Conservation (phyloP, 345 rosid species). For the Tarenaya hassleriana region DNA sequence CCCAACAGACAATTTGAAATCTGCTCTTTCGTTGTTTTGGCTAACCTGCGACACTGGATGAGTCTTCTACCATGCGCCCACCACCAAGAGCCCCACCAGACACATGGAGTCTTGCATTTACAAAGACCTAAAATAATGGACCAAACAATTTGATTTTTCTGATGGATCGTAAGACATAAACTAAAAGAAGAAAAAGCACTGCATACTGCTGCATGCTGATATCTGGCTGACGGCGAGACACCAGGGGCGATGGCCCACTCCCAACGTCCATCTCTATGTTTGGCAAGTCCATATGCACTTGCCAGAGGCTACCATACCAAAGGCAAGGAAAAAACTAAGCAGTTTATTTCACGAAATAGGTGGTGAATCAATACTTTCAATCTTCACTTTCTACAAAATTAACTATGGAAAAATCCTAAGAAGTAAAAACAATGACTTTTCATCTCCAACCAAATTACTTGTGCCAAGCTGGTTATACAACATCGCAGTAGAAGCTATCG, state of each 20-base stretch:
- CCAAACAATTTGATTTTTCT: slow-evolving; percentile 15
- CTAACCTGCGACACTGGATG: slow-evolving; percentile 88
- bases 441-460: slow-evolving; percentile 8
- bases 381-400: slow-evolving; percentile 4
- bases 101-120: slow-evolving; percentile 90
- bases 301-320: slow-evolving; percentile 61
- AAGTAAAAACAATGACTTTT: slow-evolving; percentile 8
- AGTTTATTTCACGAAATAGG: slow-evolving; percentile 10
- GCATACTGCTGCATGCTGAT: slow-evolving; percentile 94
- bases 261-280: slow-evolving; percentile 98
- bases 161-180: slow-evolving; percentile 12
- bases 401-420: background rate
- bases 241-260: slow-evolving; percentile 99
- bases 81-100: slow-evolving; percentile 99
- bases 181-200: slow-evolving; percentile 12
- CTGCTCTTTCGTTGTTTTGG: slow-evolving; percentile 10
- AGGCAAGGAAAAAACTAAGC: slow-evolving; percentile 1
- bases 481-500: slow-evolving; percentile 3
- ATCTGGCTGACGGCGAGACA: slow-evolving; percentile 92
- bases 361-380: slow-evolving; percentile 18
- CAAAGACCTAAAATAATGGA: slow-evolving; percentile 60
- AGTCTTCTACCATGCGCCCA: slow-evolving; percentile 96
- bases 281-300: slow-evolving; percentile 95
- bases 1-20: slow-evolving; percentile 16
- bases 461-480: slow-evolving; percentile 1